phyloP scores from a whole-genome alignment of 257 asterid species.

The Lithospermum erythrorhizon region DNA sequence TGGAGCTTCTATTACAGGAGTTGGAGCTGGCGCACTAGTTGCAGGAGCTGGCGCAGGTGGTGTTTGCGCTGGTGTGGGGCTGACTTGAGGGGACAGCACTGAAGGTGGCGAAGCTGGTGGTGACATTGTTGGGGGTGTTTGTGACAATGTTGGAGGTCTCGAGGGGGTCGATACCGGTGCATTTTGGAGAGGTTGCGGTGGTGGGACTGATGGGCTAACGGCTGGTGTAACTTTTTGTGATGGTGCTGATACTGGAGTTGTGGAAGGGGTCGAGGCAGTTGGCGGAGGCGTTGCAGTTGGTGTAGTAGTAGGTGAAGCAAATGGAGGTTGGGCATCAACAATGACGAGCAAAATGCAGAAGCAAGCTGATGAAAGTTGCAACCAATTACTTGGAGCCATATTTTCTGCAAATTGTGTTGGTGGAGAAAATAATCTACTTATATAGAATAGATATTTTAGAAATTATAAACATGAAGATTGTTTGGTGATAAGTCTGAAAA shows the following conservation, averaged over 20 bases:
- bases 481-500: conserved; percentile 40
- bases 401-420: conserved; percentile 26
- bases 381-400: conserved; percentile 41
- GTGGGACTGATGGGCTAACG: conserved; percentile 34
- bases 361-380: conserved; percentile 31
- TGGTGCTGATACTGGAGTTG: conserved; percentile 31
- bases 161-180: conserved; percentile 56
- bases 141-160: conserved; percentile 32
- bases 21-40: conserved; percentile 18
- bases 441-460: conserved; percentile 13
- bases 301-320: conserved; percentile 50
- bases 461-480: neutral
- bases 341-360: conserved; percentile 37
- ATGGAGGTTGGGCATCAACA: conserved; percentile 72
- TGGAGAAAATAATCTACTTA: conserved; percentile 15
- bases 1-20: conserved; percentile 30
- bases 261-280: conserved; percentile 16
- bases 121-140: conserved; percentile 18
- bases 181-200: conserved; percentile 42
- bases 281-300: conserved; percentile 30
- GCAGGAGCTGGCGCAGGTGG: conserved; percentile 43
- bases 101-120: conserved; percentile 42
- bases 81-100: conserved; percentile 29
- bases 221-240: conserved; percentile 25
- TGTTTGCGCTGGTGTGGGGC: conserved; percentile 32